These are phyloP conservation scores for Zygotorulaspora mrakii DNA, from an alignment of 1,139 yeast species.

Conservation along the genomic window DNA sequence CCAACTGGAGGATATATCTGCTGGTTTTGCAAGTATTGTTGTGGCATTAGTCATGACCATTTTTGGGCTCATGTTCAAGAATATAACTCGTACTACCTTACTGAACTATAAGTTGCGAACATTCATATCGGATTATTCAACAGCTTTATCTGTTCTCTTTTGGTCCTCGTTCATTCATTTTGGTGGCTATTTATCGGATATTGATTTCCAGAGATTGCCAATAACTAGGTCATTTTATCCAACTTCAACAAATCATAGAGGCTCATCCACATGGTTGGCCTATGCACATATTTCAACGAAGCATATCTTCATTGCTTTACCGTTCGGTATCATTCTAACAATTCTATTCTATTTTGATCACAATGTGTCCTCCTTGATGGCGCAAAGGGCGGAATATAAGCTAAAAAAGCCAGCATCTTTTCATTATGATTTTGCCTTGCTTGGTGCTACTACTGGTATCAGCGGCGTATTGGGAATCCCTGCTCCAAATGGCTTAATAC, in stretches of 20 bases:
- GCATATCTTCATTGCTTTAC: constrained; percentile 82
- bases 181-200: constrained; percentile 62
- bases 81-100: constrained; percentile 59
- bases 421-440: constrained; percentile 85
- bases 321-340: constrained; percentile 84
- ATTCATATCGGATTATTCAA: constrained; percentile 78
- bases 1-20: constrained; percentile 39
- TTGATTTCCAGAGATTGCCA: constrained; percentile 59
- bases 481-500: constrained; percentile 93
- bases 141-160: constrained; percentile 77
- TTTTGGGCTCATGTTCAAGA: constrained; percentile 63
- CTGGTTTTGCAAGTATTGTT: constrained; percentile 74
- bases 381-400: constrained; percentile 80
- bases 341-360: constrained; percentile 89
- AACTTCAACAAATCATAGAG: constrained; percentile 44
- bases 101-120: constrained; percentile 60
- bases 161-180: constrained; percentile 91
- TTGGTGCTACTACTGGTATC: constrained; percentile 83
- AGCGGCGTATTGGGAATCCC: constrained; percentile 88
- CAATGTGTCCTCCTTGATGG: constrained; percentile 87
- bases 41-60: constrained; percentile 70
- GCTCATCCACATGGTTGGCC: constrained; percentile 41
- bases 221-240: constrained; percentile 75
- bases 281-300: constrained; percentile 65
- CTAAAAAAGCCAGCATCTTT: constrained; percentile 81